Percentiles rank a stretch among this genome's conserved stretches.
Conservation (phyloP, 148 eudicot genomes). For the Camellia japonica region DNA sequence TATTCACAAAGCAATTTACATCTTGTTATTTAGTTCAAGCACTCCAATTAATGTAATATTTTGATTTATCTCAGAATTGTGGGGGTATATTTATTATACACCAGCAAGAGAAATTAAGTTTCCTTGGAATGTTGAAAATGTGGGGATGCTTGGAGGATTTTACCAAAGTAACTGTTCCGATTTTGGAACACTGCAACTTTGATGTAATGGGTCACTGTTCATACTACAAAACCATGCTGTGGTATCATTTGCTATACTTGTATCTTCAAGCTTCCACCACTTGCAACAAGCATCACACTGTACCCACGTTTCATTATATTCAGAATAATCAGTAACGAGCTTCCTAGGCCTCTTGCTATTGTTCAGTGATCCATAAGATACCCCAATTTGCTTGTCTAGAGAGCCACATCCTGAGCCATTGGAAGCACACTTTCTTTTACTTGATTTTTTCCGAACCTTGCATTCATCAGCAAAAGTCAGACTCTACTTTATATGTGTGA, state of each 20-base stretch:
- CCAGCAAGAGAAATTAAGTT: too few relatives aligned
- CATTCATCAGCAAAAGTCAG: slow-evolving; percentile 20
- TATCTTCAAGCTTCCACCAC: slow-evolving; percentile 74
- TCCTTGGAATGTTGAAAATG: too few relatives aligned
- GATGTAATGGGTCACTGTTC: slow-evolving; percentile 63
- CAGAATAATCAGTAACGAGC: slow-evolving; percentile 25
- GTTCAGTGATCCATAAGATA: slow-evolving; percentile 19
- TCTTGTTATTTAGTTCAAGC: too few relatives aligned
- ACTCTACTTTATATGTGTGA: slow-evolving; percentile 36
- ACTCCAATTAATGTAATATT: too few relatives aligned
- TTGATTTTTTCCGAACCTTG: slow-evolving; percentile 22
- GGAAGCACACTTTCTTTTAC: slow-evolving; percentile 47
- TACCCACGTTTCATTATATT: slow-evolving; percentile 64
- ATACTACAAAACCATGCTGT: slow-evolving; percentile 93
- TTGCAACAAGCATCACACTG: slow-evolving; percentile 92
- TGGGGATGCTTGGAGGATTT: too few relatives aligned
- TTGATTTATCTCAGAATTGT: too few relatives aligned
- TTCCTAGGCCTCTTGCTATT: slow-evolving; percentile 41
- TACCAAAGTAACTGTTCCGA: too few relatives aligned
- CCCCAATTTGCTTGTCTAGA: slow-evolving; percentile 22
- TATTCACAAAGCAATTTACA: too few relatives aligned
- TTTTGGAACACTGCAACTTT: slow-evolving; percentile 65
- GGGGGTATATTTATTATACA: too few relatives aligned
- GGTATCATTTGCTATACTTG: slow-evolving; percentile 34
- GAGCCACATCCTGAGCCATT: slow-evolving; percentile 19